A percentile compares a stretch with the other conserved stretches of the same genome.
Conservation (phyloP, 495 filamentous ascomycete genomes). For the Recurvomyces mirabilis region DNA sequence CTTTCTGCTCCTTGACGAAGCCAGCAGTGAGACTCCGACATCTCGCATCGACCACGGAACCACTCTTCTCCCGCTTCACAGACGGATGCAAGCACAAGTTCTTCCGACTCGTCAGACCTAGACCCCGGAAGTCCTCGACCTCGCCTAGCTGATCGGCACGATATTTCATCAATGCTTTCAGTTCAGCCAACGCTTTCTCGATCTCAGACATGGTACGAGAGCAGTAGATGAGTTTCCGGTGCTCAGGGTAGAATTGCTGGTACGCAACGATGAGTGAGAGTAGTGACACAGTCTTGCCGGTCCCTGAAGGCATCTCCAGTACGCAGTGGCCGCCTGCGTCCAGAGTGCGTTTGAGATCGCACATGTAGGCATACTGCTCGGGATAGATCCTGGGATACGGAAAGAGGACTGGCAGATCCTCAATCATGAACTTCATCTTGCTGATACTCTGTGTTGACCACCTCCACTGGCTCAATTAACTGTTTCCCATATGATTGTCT, state of each 20-base stretch:
- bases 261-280: conserved; percentile 94
- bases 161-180: conserved; percentile 91
- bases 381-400: conserved; percentile 96
- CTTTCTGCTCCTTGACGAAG: conserved; percentile 95
- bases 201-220: conserved; percentile 95
- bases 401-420: conserved; percentile 91
- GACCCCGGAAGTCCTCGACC: conserved; percentile 82
- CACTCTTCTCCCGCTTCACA: conserved; percentile 91
- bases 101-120: conserved; percentile 91
- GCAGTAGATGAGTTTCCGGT: conserved; percentile 95
- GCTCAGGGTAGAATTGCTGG: conserved; percentile 80
- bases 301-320: conserved; percentile 99
- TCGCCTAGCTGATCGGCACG: conserved; percentile 72
- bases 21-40: conserved; percentile 92
- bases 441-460: no score
- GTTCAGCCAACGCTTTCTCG: conserved; percentile 88
- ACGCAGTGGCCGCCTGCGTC: conserved; percentile 93
- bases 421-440: conserved; percentile 99
- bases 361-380: conserved; percentile 99
- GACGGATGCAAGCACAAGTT: conserved; percentile 94
- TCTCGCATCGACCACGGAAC: conserved; percentile 81
- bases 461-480: no score
- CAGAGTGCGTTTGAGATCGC: conserved; percentile 91
- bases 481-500: no score
- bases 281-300: conserved; percentile 92